These are phyloP conservation scores for Aureobasidium sp. DNA, from an alignment of 2,329 filamentous ascomycete species.

Conservation along the genomic window DNA sequence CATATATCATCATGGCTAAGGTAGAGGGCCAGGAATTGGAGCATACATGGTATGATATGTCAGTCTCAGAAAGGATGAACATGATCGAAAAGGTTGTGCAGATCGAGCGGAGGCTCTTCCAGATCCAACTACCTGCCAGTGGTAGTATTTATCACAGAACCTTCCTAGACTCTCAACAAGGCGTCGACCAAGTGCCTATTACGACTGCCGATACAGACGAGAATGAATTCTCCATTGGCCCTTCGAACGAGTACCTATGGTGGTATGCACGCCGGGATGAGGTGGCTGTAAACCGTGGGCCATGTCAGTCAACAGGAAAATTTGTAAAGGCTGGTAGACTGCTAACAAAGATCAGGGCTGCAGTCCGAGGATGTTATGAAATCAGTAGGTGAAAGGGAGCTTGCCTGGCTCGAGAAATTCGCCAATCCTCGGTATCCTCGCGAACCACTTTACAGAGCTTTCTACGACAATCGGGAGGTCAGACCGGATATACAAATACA, in stretches of 20 bases:
- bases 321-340: too few species aligned
- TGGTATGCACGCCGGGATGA: neutral
- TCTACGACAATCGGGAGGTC: too few species aligned
- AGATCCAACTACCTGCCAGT: neutral
- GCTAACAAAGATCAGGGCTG: too few species aligned
- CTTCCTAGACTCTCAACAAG: neutral
- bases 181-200: neutral
- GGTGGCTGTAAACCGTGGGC: neutral
- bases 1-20: neutral
- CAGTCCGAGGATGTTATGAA: too few species aligned
- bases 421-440: too few species aligned
- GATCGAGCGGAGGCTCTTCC: neutral
- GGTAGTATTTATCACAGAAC: neutral
- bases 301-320: neutral
- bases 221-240: neutral
- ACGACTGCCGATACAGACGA: neutral
- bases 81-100: neutral
- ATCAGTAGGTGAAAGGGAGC: too few species aligned
- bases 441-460: too few species aligned
- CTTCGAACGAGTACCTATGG: neutral
- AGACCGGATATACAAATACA: too few species aligned
- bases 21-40: neutral
- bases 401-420: too few species aligned
- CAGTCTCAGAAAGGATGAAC: neutral
- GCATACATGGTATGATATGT: neutral